Base-by-base conservation (phyloP, 2,329 filamentous ascomycete species). In the Botryotinia calthae region DNA sequence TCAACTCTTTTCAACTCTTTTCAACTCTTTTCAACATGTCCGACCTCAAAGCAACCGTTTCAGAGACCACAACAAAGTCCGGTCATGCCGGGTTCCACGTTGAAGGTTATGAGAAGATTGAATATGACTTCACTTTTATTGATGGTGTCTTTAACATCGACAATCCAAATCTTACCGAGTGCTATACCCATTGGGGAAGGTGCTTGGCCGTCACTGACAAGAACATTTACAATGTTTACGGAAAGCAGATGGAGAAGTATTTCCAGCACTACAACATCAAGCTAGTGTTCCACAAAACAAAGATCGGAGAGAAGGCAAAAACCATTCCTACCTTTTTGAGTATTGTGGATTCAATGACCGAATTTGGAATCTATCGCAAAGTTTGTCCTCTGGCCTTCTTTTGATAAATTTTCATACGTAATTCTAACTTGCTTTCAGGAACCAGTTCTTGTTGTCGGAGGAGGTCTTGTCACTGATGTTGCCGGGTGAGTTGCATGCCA, bases 261-360 rank as follows among this genome's bases (percentile, higher is more conserved):
- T 93, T 93, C 79, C 84, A 89, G 70, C 87, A 91, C 78, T 84
- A 92, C 81, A 84, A 85, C 28, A 84, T 93, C 63, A 82, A 87
- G 34, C 84, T 93, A 71, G 87, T 87, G 76, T 86, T 93, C 65
- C 90, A 93, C 82, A 89, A 91, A 84, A 92, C 90, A 74, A 91
- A 90, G 83, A 92, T 93, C 80, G 90, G 91, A 20, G 91, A 93
- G 80, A 92, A 92, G 82, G 90, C 90, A 59, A 93, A 93, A 85
- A 90, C 87, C 1, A 90, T 93, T 78, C 88, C 91, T 42, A 92
- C 90, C 0, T 85, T 92, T 73, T 81, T 92, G 69, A 87, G 85
- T 76, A 92, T 93, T 77, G 89, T 91, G 70, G 90, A 93, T 79
- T 91, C 89, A 4, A 93, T 93, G 90, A 93, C 85, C 72, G 88